Base-by-base conservation (phyloP, 352 stramenopile species). In the Globisporangium cystogenes region DNA sequence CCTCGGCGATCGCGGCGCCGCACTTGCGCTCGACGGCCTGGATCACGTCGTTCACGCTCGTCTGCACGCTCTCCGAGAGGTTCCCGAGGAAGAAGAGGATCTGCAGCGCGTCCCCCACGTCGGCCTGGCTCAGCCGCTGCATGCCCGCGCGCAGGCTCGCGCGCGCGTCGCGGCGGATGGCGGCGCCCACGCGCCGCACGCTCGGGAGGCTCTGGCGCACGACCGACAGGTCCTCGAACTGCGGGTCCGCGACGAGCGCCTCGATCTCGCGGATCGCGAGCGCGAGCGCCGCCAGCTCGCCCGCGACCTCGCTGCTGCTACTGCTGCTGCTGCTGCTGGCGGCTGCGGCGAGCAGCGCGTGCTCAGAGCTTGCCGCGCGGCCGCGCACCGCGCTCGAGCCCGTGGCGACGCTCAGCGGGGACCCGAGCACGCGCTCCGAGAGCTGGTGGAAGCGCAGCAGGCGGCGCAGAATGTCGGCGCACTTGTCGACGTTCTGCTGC, bases 371-470 rank as follows among this genome's bases (percentile, higher is more conserved):
- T 24, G 40, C 48, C 14, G 53, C 46, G 2, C 53, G 53, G 0
- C 51, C 41, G 16, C 51, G 40, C 21, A 8, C 15, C 12, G 26
- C 24, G 7, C 29, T 45, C 5, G 26, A 16, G 7, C 35, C 47
- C 21, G 62, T 70, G 11, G 42, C 53, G n/a, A 72, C 60, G 26
- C 65, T 75, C 12, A 87, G 44, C 16, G 68, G 58, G 3, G 78
- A 77, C 36, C 64, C 48, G 21, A 73, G 35, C 6, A 87, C 60
- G 35, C 65, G 72, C 50, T 86, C 75, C 1, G 72, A 77, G 0
- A 92, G 70, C 53, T 91, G 74, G 54, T 90, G 76, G 64, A 89
- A 93, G 29, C 80, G 82, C 47, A 95, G 61, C 55, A 93, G 59
- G 12, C 65, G 70, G 29, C 80, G 76, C 46, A 95, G 65, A 47